A percentile compares a stretch with the other conserved stretches of the same genome.
Evolutionary conservation across 106 monocot genomes (phyloP).

Genomic region (Allium sativum): DNA sequence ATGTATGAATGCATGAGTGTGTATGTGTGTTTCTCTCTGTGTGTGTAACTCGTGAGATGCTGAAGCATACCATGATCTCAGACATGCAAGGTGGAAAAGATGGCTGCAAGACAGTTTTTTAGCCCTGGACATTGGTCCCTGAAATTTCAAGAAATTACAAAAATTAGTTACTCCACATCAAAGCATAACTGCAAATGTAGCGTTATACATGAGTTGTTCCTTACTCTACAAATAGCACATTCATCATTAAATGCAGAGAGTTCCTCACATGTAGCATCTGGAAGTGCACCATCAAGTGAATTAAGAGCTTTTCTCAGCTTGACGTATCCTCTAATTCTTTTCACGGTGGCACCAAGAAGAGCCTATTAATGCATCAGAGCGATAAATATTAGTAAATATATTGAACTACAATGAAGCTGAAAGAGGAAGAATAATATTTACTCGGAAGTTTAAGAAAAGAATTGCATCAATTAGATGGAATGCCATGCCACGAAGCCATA

Average conservation of each 20-base stretch:
- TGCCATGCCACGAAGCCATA: conserved; percentile 91
- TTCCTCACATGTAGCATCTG: conserved; percentile 89
- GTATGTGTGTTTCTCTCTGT: no score
- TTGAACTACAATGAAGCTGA: neutral
- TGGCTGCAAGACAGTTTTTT: conserved; percentile 90
- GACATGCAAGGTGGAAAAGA: conserved; percentile 89
- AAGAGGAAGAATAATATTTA: conserved; percentile 18
- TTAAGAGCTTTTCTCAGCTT: conserved; percentile 67
- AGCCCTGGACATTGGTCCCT: conserved; percentile 96
- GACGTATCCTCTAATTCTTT: conserved; percentile 57
- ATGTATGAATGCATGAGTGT: no score
- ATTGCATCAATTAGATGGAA: conserved; percentile 85
- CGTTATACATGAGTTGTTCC: conserved; percentile 3
- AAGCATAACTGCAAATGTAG: neutral
- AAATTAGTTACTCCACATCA: neutral
- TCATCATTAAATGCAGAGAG: conserved; percentile 78
- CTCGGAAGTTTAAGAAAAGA: conserved; percentile 81
- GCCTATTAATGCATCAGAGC: conserved; percentile 33
- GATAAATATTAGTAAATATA: conserved; percentile 1
- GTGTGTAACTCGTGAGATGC: neutral
- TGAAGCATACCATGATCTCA: conserved; percentile 84
- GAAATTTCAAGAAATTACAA: conserved; percentile 10
- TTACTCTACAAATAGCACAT: conserved; percentile 96
- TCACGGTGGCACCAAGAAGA: conserved; percentile 55
- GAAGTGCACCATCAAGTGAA: conserved; percentile 77